phyloP scores from a whole-genome alignment of 805 yeast genomes.

The Zygotorulaspora sp. region DNA sequence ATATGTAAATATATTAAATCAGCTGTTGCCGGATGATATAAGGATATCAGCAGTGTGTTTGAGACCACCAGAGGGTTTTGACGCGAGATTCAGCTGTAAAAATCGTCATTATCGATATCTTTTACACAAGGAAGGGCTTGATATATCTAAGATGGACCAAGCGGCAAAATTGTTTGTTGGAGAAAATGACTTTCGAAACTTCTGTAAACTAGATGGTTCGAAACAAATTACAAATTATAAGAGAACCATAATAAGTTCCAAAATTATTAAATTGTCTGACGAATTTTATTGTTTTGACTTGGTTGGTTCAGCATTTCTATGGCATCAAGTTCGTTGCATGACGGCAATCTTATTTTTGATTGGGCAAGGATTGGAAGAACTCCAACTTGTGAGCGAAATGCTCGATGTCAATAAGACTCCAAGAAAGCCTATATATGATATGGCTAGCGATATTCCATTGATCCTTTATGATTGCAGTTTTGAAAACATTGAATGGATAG shows the following conservation, averaged over 20 bases:
- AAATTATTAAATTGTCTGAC: constrained; percentile 39
- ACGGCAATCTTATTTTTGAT: constrained; percentile 74
- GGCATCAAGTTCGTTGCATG: constrained; percentile 99
- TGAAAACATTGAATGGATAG: constrained; percentile 63
- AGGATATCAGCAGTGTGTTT: constrained; percentile 76
- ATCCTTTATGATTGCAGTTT: constrained; percentile 81
- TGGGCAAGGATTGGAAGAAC: constrained; percentile 71
- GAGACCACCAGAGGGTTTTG: constrained; percentile 77
- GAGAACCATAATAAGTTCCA: constrained; percentile 56
- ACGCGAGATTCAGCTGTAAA: constrained; percentile 90
- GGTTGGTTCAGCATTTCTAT: constrained; percentile 83
- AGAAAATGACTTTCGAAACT: constrained; percentile 86
- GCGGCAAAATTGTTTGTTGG: constrained; percentile 64
- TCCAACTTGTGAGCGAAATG: constrained; percentile 52
- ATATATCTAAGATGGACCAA: constrained; percentile 59
- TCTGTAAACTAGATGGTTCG: constrained; percentile 90
- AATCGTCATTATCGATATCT: constrained; percentile 82
- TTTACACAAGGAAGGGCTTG: constrained; percentile 54
- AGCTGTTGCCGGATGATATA: constrained; percentile 74
- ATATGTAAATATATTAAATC: constrained; percentile 70
- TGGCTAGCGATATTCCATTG: constrained; percentile 88
- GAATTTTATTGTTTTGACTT: constrained; percentile 67
- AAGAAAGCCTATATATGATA: constrained; percentile 71
- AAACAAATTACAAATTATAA: constrained; percentile 80
- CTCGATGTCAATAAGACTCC: constrained; percentile 56